phyloP scores from a whole-genome alignment of 108 stramenopile genomes.

The Cyclostephanos invisitatus region DNA sequence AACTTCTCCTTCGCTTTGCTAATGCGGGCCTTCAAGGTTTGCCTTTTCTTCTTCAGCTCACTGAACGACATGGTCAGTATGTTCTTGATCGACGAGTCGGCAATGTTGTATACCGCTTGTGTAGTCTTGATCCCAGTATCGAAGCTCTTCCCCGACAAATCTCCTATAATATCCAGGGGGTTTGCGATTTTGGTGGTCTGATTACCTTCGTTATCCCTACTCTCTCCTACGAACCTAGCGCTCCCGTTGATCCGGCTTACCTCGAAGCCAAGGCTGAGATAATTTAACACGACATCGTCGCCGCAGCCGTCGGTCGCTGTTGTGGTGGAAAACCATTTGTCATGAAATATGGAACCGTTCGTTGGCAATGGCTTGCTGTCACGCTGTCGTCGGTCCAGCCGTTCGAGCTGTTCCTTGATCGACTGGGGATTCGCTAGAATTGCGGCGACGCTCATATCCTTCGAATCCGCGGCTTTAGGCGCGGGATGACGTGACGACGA shows the following conservation, averaged over 20 bases:
- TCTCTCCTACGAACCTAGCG: slow-evolving; percentile 42
- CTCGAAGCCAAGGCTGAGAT: slow-evolving; percentile 50
- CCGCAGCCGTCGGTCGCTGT: not conserved
- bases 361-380: not conserved
- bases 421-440: slow-evolving; percentile 40
- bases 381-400: not conserved
- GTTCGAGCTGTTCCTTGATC: slow-evolving; percentile 26
- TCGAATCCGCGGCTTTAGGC: slow-evolving; percentile 2
- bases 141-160: slow-evolving; percentile 46
- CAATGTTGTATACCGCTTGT: slow-evolving; percentile 51
- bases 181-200: not conserved
- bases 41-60: slow-evolving; percentile 19
- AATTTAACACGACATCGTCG: slow-evolving; percentile 38
- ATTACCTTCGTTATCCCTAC: slow-evolving; percentile 3
- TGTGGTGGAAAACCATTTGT: not conserved
- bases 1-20: slow-evolving; percentile 5
- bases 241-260: slow-evolving; percentile 18
- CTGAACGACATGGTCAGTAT: slow-evolving; percentile 49
- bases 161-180: slow-evolving; percentile 49
- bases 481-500: slow-evolving; percentile 12
- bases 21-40: not conserved
- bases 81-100: slow-evolving; percentile 51
- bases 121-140: slow-evolving; percentile 48
- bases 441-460: slow-evolving; percentile 36
- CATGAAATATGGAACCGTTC: not conserved